These are phyloP conservation scores for Penicillium sp. DNA, from an alignment of 2,329 filamentous ascomycete genomes.

Conservation along the genomic window DNA sequence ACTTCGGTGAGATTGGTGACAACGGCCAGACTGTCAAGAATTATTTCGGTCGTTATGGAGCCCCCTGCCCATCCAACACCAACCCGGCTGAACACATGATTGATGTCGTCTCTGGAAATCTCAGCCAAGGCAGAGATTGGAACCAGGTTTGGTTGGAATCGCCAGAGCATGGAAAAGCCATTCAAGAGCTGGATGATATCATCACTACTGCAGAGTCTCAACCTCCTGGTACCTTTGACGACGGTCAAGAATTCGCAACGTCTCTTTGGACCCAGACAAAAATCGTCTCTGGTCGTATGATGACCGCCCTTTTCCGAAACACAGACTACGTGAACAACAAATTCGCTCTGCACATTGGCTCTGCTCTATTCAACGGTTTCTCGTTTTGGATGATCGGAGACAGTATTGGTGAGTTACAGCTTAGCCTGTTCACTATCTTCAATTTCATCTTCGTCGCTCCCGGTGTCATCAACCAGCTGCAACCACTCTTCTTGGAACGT, in stretches of 20 bases:
- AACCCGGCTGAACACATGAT: constrained; percentile 14
- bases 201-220: constrained; percentile 7
- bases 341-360: constrained; percentile 9
- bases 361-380: constrained; percentile 11
- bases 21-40: constrained; percentile 9
- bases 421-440: constrained; percentile 12
- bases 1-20: constrained; percentile 13
- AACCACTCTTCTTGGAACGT: constrained; percentile 10
- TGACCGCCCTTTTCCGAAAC: constrained; percentile 8
- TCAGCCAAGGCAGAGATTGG: constrained; percentile 11
- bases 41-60: constrained; percentile 9
- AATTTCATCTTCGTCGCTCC: constrained; percentile 13
- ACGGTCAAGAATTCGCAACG: constrained; percentile 10
- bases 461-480: constrained; percentile 9
- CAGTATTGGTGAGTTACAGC: constrained; percentile 7
- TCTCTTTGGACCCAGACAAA: constrained; percentile 9
- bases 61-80: constrained; percentile 5
- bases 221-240: constrained; percentile 9
- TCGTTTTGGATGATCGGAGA: constrained; percentile 14
- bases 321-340: constrained; percentile 12
- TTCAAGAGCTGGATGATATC: constrained; percentile 8
- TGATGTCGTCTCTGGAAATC: constrained; percentile 11
- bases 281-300: constrained; percentile 9
- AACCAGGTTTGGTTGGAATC: constrained; percentile 10
- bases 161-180: constrained; percentile 4